Conservation (phyloP, 805 yeast genomes). For the Metschnikowia colocasiae region DNA sequence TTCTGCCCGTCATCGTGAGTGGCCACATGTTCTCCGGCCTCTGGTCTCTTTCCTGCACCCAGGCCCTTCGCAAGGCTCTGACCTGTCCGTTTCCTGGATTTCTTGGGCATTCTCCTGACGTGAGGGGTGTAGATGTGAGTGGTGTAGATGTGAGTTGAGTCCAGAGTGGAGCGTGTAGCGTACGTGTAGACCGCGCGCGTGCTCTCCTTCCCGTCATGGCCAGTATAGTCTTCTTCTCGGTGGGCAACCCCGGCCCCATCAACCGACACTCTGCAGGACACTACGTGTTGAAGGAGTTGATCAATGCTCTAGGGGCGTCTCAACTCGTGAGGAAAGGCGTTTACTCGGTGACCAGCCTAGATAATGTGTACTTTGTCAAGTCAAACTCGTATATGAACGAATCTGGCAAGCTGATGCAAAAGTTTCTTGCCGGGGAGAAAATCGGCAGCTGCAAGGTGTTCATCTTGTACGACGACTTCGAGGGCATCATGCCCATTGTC, state of each 20-base stretch:
- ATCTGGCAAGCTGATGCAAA: slow-evolving; percentile 28
- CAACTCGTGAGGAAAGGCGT: slow-evolving; percentile 28
- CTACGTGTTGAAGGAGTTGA: slow-evolving; percentile 25
- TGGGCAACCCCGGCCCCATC: slow-evolving; percentile 41
- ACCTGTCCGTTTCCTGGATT: not conserved
- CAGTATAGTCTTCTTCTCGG: slow-evolving; percentile 24
- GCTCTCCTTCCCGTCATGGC: not conserved
- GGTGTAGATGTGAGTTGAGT: too few relatives aligned
- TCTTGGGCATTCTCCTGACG: not conserved
- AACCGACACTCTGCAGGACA: slow-evolving; percentile 43
- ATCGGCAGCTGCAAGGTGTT: slow-evolving; percentile 20
- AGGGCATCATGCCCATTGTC: slow-evolving; percentile 28
- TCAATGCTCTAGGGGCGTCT: slow-evolving; percentile 25
- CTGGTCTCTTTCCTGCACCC: too few relatives aligned
- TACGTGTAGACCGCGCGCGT: not conserved
- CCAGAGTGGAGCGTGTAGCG: not conserved
- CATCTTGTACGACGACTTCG: slow-evolving; percentile 39
- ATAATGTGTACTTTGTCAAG: slow-evolving; percentile 28
- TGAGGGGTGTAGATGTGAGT: too few relatives aligned
- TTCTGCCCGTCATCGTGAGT: too few relatives aligned
- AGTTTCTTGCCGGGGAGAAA: slow-evolving; percentile 22
- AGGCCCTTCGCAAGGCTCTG: too few relatives aligned
- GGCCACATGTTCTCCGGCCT: too few relatives aligned
- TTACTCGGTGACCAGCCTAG: slow-evolving; percentile 26
- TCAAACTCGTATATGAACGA: slow-evolving; percentile 42